A percentile compares a stretch with the other conserved stretches of the same genome.
These are phyloP conservation scores for Phyllosticta citriasiana DNA, from an alignment of 2,329 filamentous ascomycete genomes.

Conservation along the genomic window DNA sequence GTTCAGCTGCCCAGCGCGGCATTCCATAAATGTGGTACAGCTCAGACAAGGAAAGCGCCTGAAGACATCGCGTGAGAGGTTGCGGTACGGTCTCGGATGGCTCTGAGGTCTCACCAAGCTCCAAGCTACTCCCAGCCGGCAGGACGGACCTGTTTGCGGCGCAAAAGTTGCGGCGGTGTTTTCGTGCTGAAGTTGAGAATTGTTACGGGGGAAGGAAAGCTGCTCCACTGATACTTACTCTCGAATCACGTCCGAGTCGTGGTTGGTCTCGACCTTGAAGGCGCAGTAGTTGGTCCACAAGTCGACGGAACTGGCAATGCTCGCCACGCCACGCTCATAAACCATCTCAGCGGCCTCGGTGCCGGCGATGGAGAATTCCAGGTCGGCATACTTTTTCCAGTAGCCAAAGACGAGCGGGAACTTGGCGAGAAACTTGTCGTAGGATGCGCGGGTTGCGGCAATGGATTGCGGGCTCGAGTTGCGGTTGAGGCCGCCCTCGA, in stretches of 20 bases:
- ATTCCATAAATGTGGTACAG: constrained; percentile 18
- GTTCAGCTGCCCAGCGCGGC: constrained; percentile 9
- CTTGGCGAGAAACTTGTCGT: constrained; percentile 86
- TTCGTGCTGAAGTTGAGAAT: constrained; percentile 10
- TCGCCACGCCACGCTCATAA: constrained; percentile 90
- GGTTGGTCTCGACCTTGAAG: constrained; percentile 96
- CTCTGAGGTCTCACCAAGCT: constrained; percentile 17
- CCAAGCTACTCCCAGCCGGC: constrained; percentile 9
- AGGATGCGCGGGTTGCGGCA: constrained; percentile 73
- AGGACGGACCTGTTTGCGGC: constrained; percentile 2
- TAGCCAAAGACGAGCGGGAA: constrained; percentile 95
- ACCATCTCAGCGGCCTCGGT: constrained; percentile 98
- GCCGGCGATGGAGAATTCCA: constrained; percentile 93
- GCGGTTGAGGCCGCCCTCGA: constrained; percentile 88
- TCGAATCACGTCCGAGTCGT: constrained; percentile 91
- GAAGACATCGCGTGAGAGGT: constrained; percentile 22
- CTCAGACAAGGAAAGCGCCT: constrained; percentile 36
- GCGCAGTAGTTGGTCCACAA: constrained; percentile 95
- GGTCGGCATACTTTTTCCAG: constrained; percentile 98
- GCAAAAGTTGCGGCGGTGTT: constrained; percentile 1
- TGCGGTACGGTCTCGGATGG: constrained; percentile 13
- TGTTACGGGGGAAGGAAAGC: constrained; percentile 10
- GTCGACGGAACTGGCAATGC: constrained; percentile 87
- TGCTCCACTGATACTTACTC: constrained; percentile 72
- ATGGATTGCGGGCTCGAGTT: constrained; percentile 95